Base-by-base conservation (phyloP, 1,284 basidiomycete genomes). In the Mycosarcoma maydis region DNA sequence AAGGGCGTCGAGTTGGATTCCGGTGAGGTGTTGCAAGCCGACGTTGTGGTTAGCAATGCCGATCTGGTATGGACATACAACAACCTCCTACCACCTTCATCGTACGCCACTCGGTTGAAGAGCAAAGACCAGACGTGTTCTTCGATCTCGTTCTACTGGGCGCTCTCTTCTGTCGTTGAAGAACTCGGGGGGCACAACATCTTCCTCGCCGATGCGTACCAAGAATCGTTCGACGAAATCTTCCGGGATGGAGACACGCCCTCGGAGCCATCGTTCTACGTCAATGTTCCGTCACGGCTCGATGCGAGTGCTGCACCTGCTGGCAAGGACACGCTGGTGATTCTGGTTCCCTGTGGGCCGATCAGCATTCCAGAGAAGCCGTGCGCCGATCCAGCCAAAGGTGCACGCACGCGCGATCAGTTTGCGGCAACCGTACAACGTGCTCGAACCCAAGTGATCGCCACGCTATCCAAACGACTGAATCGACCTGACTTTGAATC, bases 131-230 rank as follows among this genome's bases (percentile, higher is more conserved):
- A 79, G 41, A 85, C 84, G 3, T 86, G 85, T 75, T 85, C 84
- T 5, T 83, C 83, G 6, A 85, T 86, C 54, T 84, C 83, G 19
- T 86, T 86, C 74, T 86, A 86, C 77, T 86, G 86, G 86, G 83
- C 83, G 0, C 83, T 86, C 74, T 81, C 81, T 37, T 60, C 82
- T 5, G 78, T 78, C 26, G 80, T 86, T 3, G 80, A 82, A 5
- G 77, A 83, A 23, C 75, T 86, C 16, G 82, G 83, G 19, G 84
- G 84, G 3, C 86, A 86, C 72, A 86, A 85, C 71, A 72, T 73
- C 58, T 77, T 73, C 62, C 72, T 72, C 49, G 84, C 84, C 6
- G 83, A 84, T 20, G 82, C 84, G 24, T 85, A 84, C 54, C 79
- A 83, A 62, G 82, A 80, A 22, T 85, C 84, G 13, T 86, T 86